Percentiles rank a stretch among this genome's conserved stretches.
Conservation (phyloP, 345 rosid species). For the Populus alba region DNA sequence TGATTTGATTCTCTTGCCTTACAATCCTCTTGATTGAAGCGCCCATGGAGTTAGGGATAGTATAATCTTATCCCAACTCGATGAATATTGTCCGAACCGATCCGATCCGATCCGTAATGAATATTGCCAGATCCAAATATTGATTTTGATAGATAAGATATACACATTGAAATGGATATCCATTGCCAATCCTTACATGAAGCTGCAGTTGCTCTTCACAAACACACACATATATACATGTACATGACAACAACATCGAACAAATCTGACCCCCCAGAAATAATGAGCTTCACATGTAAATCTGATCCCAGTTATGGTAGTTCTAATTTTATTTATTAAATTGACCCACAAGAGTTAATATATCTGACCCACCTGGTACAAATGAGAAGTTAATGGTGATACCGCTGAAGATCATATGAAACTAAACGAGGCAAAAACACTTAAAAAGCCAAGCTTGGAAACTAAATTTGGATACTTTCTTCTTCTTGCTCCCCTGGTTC, state of each 20-base stretch:
- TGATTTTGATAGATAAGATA: no score
- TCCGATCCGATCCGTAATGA: no score
- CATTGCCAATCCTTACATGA: no score
- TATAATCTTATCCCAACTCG: no score
- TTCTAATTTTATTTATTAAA: constrained; percentile 3
- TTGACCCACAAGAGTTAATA: constrained; percentile 29
- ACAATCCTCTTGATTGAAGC: not conserved
- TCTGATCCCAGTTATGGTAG: constrained; percentile 13
- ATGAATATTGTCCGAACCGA: no score
- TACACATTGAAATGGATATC: no score
- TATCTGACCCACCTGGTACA: constrained; percentile 24
- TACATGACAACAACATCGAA: not conserved
- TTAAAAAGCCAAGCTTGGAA: not conserved
- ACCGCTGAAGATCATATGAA: not conserved
- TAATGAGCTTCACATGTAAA: constrained; percentile 36
- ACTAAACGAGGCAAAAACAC: not conserved
- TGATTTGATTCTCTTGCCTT: not conserved
- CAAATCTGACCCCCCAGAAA: constrained; percentile 33
- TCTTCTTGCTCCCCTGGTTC: not conserved
- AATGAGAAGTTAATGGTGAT: not conserved
- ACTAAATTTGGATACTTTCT: not conserved
- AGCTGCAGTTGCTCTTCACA: no score
- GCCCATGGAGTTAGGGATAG: no score
- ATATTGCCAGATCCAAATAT: no score
- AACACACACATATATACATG: no score